These are phyloP conservation scores for Madurella fahalii DNA, from an alignment of 2,329 filamentous ascomycete species.

Conservation along the genomic window DNA sequence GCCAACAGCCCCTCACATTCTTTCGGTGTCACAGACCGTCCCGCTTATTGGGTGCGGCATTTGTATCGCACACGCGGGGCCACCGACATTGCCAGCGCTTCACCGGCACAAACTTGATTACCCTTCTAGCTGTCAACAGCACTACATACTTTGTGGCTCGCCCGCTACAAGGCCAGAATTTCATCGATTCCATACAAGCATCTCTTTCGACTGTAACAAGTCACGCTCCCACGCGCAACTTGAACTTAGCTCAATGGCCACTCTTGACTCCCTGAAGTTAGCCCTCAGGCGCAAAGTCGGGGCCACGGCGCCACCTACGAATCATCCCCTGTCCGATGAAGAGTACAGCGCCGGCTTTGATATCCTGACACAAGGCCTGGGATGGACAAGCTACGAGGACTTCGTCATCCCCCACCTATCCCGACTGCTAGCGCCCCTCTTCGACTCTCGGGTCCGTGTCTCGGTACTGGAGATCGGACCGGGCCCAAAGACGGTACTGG, in stretches of 20 bases:
- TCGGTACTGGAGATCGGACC: constrained; percentile 59
- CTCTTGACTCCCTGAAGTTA: constrained; percentile 41
- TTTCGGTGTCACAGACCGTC: not conserved
- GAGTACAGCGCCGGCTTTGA: constrained; percentile 49
- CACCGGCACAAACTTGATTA: too few relatives aligned
- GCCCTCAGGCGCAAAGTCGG: constrained; percentile 34
- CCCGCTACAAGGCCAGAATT: not conserved
- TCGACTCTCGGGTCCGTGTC: constrained; percentile 38
- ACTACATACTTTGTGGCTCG: too few relatives aligned
- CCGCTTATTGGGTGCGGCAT: not conserved
- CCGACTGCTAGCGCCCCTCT: constrained; percentile 37
- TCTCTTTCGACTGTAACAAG: not conserved
- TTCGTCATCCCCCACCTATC: constrained; percentile 51
- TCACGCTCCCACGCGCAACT: not conserved
- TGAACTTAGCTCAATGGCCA: constrained; percentile 35
- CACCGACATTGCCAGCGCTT: not conserved
- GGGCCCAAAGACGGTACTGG: constrained; percentile 52
- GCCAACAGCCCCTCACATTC: not conserved
- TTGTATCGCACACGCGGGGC: not conserved
- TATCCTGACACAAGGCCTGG: constrained; percentile 35
- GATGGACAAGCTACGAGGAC: constrained; percentile 40
- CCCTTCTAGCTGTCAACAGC: too few relatives aligned
- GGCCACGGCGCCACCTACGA: constrained; percentile 24
- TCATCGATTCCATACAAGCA: not conserved
- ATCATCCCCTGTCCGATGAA: constrained; percentile 39